A percentile compares a stretch with the other conserved stretches of the same genome.
Evolutionary conservation across 2,329 filamentous ascomycete species (phyloP).

Genomic region (Epicoccum nigrum): DNA sequence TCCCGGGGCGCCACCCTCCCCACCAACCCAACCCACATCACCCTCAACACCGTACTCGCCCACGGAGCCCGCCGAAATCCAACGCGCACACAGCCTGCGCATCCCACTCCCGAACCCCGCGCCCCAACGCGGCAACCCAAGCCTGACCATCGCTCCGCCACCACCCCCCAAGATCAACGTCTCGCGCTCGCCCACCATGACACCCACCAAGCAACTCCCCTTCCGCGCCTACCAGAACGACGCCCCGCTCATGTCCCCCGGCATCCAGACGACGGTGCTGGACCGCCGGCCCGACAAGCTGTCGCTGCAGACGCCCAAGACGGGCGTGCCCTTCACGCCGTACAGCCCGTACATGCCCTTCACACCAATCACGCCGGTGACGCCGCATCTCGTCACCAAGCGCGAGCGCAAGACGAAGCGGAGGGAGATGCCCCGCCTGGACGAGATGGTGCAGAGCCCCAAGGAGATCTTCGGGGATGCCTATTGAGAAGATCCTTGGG

Average conservation of each 20-base stretch:
- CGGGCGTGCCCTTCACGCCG: slow-evolving; percentile 68
- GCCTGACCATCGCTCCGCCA: slow-evolving; percentile 10
- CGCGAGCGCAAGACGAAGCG: slow-evolving; percentile 73
- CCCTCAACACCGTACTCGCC: slow-evolving; percentile 39
- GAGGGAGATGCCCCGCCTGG: slow-evolving; percentile 61
- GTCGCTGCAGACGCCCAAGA: slow-evolving; percentile 55
- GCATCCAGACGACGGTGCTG: slow-evolving; percentile 53
- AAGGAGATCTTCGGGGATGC: slow-evolving; percentile 49
- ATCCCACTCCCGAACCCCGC: slow-evolving; percentile 35
- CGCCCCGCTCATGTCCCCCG: slow-evolving; percentile 27
- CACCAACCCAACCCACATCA: slow-evolving; percentile 51
- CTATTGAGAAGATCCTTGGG: no score
- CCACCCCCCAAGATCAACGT: slow-evolving; percentile 14
- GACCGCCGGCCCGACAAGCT: slow-evolving; percentile 45
- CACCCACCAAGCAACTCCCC: slow-evolving; percentile 34
- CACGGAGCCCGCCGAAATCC: slow-evolving; percentile 44
- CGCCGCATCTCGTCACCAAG: slow-evolving; percentile 74
- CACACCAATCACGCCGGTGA: slow-evolving; percentile 75
- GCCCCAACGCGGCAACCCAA: slow-evolving; percentile 14
- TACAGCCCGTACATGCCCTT: slow-evolving; percentile 83
- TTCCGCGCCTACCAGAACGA: slow-evolving; percentile 43
- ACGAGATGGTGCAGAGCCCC: slow-evolving; percentile 45
- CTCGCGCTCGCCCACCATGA: neutral
- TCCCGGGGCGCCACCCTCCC: slow-evolving; percentile 61
- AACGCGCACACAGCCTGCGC: slow-evolving; percentile 46